These are phyloP conservation scores for Monascus ruber DNA, from an alignment of 2,329 filamentous ascomycete genomes.

Conservation along the genomic window DNA sequence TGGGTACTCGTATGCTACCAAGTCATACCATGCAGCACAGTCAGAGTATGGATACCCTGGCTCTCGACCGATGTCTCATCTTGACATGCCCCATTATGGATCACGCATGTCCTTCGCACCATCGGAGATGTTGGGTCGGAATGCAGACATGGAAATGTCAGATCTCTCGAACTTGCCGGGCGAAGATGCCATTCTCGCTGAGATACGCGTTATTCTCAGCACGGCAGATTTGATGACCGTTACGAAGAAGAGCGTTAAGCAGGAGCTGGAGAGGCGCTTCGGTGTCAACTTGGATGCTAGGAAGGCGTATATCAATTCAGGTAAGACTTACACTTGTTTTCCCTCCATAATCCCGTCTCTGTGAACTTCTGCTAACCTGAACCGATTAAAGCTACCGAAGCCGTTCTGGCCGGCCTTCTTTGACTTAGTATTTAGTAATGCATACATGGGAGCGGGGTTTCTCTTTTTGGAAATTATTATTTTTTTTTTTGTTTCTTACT, in stretches of 20 bases:
- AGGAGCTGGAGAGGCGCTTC: slow-evolving; percentile 83
- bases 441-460: too few relatives aligned
- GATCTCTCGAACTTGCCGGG: slow-evolving; percentile 66
- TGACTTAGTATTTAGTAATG: slow-evolving; percentile 25
- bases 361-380: not conserved
- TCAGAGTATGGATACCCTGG: slow-evolving; percentile 63
- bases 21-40: slow-evolving; percentile 49
- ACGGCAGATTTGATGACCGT: slow-evolving; percentile 94
- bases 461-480: too few relatives aligned
- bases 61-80: slow-evolving; percentile 50
- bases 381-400: slow-evolving; percentile 55
- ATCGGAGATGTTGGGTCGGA: slow-evolving; percentile 57
- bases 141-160: slow-evolving; percentile 57
- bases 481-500: too few relatives aligned
- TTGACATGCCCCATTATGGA: slow-evolving; percentile 44
- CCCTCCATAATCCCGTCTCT: too few relatives aligned
- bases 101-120: slow-evolving; percentile 73
- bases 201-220: slow-evolving; percentile 86
- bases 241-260: slow-evolving; percentile 96
- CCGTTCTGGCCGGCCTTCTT: slow-evolving; percentile 64
- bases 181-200: slow-evolving; percentile 80
- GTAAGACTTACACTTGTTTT: slow-evolving; percentile 43
- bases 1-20: slow-evolving; percentile 90
- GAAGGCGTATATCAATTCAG: slow-evolving; percentile 86
- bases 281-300: slow-evolving; percentile 75